A percentile compares a stretch with the other conserved stretches of the same genome.
phyloP scores from a whole-genome alignment of 495 filamentous ascomycete genomes.

The Eremomyces bilateralis region DNA sequence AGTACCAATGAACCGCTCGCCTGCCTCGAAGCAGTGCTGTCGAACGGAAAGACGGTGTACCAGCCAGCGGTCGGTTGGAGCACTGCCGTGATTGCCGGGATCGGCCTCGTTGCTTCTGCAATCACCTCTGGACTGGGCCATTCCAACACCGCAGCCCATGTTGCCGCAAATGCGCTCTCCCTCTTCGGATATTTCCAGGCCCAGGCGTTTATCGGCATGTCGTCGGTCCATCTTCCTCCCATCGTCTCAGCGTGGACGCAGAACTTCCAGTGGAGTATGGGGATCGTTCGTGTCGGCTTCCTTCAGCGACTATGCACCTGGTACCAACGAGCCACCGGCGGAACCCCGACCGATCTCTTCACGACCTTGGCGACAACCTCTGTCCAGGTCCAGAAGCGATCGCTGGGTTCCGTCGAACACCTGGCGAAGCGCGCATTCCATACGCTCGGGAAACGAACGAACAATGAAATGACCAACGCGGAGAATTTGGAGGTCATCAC shows the following conservation, averaged over 20 bases:
- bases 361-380: slow-evolving; percentile 53
- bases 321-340: slow-evolving; percentile 91
- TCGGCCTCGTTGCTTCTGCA: slow-evolving; percentile 42
- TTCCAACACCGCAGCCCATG: slow-evolving; percentile 91
- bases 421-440: slow-evolving; percentile 25
- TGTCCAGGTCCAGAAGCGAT: slow-evolving; percentile 65
- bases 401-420: slow-evolving; percentile 21
- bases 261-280: slow-evolving; percentile 98
- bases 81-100: slow-evolving; percentile 64
- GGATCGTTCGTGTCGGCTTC: slow-evolving; percentile 75
- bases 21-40: slow-evolving; percentile 74
- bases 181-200: slow-evolving; percentile 92
- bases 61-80: slow-evolving; percentile 75
- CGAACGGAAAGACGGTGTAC: slow-evolving; percentile 85
- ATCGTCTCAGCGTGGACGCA: slow-evolving; percentile 90
- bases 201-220: slow-evolving; percentile 88
- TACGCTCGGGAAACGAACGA: slow-evolving; percentile 29
- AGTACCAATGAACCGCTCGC: slow-evolving; percentile 40
- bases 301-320: slow-evolving; percentile 77
- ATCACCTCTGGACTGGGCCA: slow-evolving; percentile 27
- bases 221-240: slow-evolving; percentile 63
- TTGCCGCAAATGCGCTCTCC: slow-evolving; percentile 80
- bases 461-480: slow-evolving; percentile 20
- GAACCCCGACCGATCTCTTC: slow-evolving; percentile 61
- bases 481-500: slow-evolving; percentile 31